These are phyloP conservation scores for Syzygium oleosum DNA, from an alignment of 345 rosid genomes.

Conservation along the genomic window DNA sequence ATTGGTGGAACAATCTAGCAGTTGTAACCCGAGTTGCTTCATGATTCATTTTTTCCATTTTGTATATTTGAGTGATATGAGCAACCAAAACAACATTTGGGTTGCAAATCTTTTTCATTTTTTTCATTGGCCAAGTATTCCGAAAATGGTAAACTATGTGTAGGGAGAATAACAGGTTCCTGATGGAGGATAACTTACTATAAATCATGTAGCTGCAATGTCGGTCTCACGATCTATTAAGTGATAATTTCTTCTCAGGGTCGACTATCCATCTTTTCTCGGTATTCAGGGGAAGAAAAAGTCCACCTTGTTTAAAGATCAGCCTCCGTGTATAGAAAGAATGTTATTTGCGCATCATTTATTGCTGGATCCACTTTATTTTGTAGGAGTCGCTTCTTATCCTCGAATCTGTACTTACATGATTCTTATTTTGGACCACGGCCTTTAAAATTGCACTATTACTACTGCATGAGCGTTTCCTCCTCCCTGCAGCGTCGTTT, in stretches of 20 bases:
- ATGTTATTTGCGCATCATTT: not conserved
- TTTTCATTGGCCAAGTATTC: not conserved
- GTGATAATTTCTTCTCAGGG: not conserved
- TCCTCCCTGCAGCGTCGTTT: not conserved
- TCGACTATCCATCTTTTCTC: not conserved
- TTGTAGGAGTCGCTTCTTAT: not conserved
- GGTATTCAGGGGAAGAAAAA: not conserved
- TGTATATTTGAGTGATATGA: not conserved
- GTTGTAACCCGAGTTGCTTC: not conserved
- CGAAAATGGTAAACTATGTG: not conserved
- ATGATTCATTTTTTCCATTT: not conserved
- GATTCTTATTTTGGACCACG: not conserved
- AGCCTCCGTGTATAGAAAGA: not conserved
- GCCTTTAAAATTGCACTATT: not conserved
- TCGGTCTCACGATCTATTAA: not conserved
- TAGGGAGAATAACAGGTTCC: not conserved
- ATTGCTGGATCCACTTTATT: not conserved
- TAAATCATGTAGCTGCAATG: not conserved
- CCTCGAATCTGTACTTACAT: not conserved
- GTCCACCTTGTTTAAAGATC: not conserved
- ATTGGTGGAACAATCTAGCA: not conserved
- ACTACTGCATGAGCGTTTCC: not conserved
- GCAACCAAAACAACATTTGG: not conserved
- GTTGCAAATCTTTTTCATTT: not conserved
- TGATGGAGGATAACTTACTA: not conserved